These are phyloP conservation scores for Exophiala viscosa DNA, from an alignment of 2,329 filamentous ascomycete genomes.

Conservation along the genomic window DNA sequence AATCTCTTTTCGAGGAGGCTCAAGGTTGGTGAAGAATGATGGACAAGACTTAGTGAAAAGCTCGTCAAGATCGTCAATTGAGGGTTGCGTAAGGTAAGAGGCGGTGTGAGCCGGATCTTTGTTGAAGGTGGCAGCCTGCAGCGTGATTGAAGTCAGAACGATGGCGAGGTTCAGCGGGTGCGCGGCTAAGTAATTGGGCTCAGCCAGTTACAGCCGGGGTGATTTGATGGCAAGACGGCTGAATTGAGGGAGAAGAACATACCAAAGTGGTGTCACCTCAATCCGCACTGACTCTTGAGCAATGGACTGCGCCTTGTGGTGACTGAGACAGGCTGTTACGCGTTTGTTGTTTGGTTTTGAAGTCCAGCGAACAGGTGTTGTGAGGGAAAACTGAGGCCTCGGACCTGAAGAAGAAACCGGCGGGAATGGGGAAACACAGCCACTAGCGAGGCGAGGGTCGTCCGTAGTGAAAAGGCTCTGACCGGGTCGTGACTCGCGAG, in stretches of 20 bases:
- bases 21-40: not conserved
- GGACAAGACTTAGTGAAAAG: constrained; percentile 53
- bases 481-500: constrained; percentile 17
- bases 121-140: constrained; percentile 19
- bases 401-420: constrained; percentile 1
- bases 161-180: constrained; percentile 2
- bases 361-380: constrained; percentile 14
- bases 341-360: constrained; percentile 15
- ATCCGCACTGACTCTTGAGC: constrained; percentile 13
- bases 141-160: constrained; percentile 12
- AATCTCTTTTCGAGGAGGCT: constrained; percentile 2
- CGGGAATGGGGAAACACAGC: constrained; percentile 17
- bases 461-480: constrained; percentile 9
- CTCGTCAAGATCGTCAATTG: constrained; percentile 34
- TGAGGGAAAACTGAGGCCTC: constrained; percentile 8
- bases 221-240: not conserved
- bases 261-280: constrained; percentile 16
- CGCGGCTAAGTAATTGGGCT: not conserved
- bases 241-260: constrained; percentile 8
- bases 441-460: constrained; percentile 12
- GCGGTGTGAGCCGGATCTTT: constrained; percentile 8
- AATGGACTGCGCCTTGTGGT: constrained; percentile 6
- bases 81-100: not conserved
- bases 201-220: not conserved
- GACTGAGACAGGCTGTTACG: constrained; percentile 1